phyloP scores from a whole-genome alignment of 139 green algal genomes.

The Chlamydomonas urium region DNA sequence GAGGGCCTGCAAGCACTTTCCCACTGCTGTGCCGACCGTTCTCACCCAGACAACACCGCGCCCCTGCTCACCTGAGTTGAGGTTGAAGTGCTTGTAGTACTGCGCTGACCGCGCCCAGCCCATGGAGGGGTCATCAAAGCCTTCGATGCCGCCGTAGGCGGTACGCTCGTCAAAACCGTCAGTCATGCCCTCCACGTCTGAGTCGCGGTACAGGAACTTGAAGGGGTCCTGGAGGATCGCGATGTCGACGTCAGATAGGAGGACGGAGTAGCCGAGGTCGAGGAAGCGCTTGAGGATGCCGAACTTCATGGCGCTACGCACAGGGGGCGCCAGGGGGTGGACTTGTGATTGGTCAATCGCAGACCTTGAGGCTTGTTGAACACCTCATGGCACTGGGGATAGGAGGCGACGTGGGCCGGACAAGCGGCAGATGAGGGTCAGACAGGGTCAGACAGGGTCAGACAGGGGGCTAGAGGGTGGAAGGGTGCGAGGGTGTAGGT shows the following conservation, averaged over 20 bases:
- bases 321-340: too few relatives aligned
- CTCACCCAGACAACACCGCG: too few relatives aligned
- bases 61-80: conserved; percentile 70
- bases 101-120: conserved; percentile 78
- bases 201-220: conserved; percentile 57
- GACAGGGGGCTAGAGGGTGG: too few relatives aligned
- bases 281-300: conserved; percentile 89
- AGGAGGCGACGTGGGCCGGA: too few relatives aligned
- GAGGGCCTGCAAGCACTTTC: too few relatives aligned
- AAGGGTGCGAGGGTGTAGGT: too few relatives aligned
- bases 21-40: too few relatives aligned
- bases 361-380: too few relatives aligned
- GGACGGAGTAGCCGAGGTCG: conserved; percentile 80
- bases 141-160: conserved; percentile 85
- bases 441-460: too few relatives aligned
- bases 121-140: conserved; percentile 84
- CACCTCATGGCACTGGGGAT: too few relatives aligned
- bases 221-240: conserved; percentile 67
- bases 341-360: too few relatives aligned
- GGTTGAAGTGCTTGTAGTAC: conserved; percentile 69
- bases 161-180: conserved; percentile 80
- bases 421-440: too few relatives aligned
- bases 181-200: conserved; percentile 74
- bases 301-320: conserved; percentile 82
- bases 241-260: conserved; percentile 94